A percentile compares a stretch with the other conserved stretches of the same genome.
Conservation (phyloP, 345 rosid genomes). For the Pistacia atlantica region DNA sequence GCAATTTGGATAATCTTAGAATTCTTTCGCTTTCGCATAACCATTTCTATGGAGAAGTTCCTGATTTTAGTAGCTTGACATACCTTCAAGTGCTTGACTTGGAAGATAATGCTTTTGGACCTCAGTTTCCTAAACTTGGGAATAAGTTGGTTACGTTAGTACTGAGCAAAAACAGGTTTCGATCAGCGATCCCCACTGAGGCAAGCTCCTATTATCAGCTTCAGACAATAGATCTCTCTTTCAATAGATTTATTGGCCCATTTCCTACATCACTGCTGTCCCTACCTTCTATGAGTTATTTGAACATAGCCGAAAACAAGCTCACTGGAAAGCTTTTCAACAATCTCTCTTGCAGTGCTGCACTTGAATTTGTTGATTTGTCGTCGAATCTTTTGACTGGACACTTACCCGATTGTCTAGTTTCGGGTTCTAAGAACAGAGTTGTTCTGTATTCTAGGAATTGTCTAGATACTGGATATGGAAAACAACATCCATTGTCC, state of each 20-base stretch:
- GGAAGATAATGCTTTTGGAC: constrained; percentile 80
- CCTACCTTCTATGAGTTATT: constrained; percentile 63
- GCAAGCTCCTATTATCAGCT: constrained; percentile 72
- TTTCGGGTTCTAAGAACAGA: constrained; percentile 46
- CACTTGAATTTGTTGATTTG: constrained; percentile 62
- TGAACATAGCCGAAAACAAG: constrained; percentile 75
- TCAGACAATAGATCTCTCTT: constrained; percentile 76
- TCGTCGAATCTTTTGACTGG: constrained; percentile 90
- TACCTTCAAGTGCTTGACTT: constrained; percentile 89
- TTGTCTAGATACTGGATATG: constrained; percentile 54
- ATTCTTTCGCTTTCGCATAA: constrained; percentile 79
- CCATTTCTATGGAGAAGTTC: constrained; percentile 67
- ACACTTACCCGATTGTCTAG: constrained; percentile 64
- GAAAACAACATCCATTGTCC: constrained; percentile 64
- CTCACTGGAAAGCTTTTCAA: constrained; percentile 78
- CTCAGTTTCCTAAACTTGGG: constrained; percentile 72
- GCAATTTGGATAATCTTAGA: constrained; percentile 69
- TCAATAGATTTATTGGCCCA: constrained; percentile 81
- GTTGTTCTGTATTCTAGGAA: constrained; percentile 55
- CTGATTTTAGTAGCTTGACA: constrained; percentile 65
- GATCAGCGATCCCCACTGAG: constrained; percentile 67
- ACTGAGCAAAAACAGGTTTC: constrained; percentile 81
- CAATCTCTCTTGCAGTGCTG: constrained; percentile 69
- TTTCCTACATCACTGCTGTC: constrained; percentile 60
- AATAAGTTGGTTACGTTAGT: constrained; percentile 68